Evolutionary conservation across 495 filamentous ascomycete genomes (phyloP).

Genomic region (Daldinia bambusicola): DNA sequence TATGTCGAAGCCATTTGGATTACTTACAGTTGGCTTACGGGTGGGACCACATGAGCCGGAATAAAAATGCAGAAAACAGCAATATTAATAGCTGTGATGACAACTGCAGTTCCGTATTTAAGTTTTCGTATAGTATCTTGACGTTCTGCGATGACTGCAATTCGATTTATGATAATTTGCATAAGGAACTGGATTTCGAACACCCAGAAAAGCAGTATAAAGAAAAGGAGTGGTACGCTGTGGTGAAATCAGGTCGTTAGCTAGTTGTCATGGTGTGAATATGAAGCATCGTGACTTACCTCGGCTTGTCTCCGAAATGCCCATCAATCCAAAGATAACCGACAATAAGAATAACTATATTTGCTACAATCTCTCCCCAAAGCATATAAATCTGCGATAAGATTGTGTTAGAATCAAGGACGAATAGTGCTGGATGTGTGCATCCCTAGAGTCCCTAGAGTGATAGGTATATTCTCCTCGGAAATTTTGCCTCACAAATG

Average conservation of each 20-base stretch:
- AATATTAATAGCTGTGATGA: slow-evolving; percentile 58
- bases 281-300: slow-evolving; percentile 32
- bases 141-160: slow-evolving; percentile 53
- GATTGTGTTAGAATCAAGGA: slow-evolving; percentile 11
- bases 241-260: neutral
- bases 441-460: neutral
- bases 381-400: slow-evolving; percentile 53
- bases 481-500: neutral
- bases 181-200: slow-evolving; percentile 56
- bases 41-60: slow-evolving; percentile 53
- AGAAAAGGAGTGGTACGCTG: slow-evolving; percentile 45
- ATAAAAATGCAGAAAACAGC: slow-evolving; percentile 62
- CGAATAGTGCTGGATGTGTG: neutral
- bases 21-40: slow-evolving; percentile 33
- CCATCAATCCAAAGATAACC: slow-evolving; percentile 55
- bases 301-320: slow-evolving; percentile 40
- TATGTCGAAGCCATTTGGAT: neutral
- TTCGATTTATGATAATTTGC: slow-evolving; percentile 63
- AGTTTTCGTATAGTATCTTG: slow-evolving; percentile 39
- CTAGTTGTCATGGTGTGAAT: neutral
- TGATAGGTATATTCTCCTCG: neutral
- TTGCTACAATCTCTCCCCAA: slow-evolving; percentile 56
- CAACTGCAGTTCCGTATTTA: slow-evolving; percentile 55
- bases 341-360: slow-evolving; percentile 51
- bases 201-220: slow-evolving; percentile 51